Evolutionary conservation across 768 basidiomycete genomes (phyloP), one percentile per base, ranked within the genome.

Genomic region (Guyanaporus albipodus): DNA sequence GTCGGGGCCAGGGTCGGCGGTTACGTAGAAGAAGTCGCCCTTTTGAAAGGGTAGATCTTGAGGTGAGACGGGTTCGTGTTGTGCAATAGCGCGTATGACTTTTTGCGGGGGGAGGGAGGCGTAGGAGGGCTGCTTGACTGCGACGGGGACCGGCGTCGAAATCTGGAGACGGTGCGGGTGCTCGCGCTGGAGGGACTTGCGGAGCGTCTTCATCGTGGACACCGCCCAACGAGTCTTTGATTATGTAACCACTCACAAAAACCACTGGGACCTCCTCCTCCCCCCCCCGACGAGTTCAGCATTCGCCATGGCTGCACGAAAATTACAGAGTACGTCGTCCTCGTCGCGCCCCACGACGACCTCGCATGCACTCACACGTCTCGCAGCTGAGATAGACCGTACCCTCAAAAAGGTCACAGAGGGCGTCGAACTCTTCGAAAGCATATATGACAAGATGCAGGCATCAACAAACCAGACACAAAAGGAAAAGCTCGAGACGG

Each of bases 361-460:
- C 28, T 23, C 1, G 2, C 8, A 2, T n/a, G 34, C 46, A 8
- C 39, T 29, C 37, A 4, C 5, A 1, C 4, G n/a, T 8, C 17
- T 29, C 32, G 10, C 70, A 99, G 95, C 91, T 68, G 96, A 99
- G 74, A 97, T 99, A 57, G 96, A 98, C 82, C 83, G 90, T 64
- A 98, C 95, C 39, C 76, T 98, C 62, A 99, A 99, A 78, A 93
- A 92, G 76, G 94, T 99, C 56, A 60, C 85, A 28, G 91, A 94
- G 70, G 96, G 96, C 56, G 93, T 98, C 58, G 91, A 92, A 74
- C 78, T 88, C 67, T 93, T 93, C 64, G 91, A 93, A 70, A 83
- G 78, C 71, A 94, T 96, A 67, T 96, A 95, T 67, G 93, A 96
- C 66, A 99, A 98, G 79, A 94, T 99, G 84, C 88, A 93, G 67